Base-by-base conservation (phyloP, 2,329 filamentous ascomycete species). In the Hypocrella siamensis region DNA sequence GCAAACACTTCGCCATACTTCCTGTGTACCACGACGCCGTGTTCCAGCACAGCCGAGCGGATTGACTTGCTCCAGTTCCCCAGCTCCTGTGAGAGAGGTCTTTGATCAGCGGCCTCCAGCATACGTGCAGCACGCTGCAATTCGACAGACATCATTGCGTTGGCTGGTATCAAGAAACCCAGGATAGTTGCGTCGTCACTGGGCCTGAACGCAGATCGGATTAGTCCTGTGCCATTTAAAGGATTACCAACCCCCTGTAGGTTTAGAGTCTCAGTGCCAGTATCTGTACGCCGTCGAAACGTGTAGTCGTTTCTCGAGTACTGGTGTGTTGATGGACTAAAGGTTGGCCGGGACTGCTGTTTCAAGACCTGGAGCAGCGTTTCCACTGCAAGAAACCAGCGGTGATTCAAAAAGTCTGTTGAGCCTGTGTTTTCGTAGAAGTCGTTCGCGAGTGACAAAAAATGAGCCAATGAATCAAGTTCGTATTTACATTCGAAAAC, bases 401-500 rank as follows among this genome's bases (percentile, higher is more conserved):
- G 70, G 5, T 65, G 53, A 3, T 71, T 86, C 24, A 96, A 49
- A 49, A 93, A 94, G 2, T 79, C 77, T 1, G 67, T 79, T 0
- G 82, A 88, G 3, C 67, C 67, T 0, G 84, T 92, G 47, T 82
- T 69, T 25, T 79, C 72, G 56, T 90, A 68, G 56, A 93, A 96
- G 43, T 93, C 76, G 46, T 93, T 94, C 14, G 68, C 72, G 3
- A 98, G 60, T 0, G 80, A 75, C 5, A 98, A 67, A 52, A 98
- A 98, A 48, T 92, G 79, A 0, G 86, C 90, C 1, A 98, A 65
- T 7, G 86, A 94, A 57, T 98, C 90, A 16, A 98, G 74, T 60
- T 98, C 90, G 56, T 96, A 98, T 57, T 98, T 98, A 70, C 90
- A 98, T 56, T 98, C 90, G 42, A 94, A 98, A 4, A 98, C 90